These are phyloP conservation scores for Canavalia ensiformis DNA, from an alignment of 306 rosid genomes.

Conservation along the genomic window DNA sequence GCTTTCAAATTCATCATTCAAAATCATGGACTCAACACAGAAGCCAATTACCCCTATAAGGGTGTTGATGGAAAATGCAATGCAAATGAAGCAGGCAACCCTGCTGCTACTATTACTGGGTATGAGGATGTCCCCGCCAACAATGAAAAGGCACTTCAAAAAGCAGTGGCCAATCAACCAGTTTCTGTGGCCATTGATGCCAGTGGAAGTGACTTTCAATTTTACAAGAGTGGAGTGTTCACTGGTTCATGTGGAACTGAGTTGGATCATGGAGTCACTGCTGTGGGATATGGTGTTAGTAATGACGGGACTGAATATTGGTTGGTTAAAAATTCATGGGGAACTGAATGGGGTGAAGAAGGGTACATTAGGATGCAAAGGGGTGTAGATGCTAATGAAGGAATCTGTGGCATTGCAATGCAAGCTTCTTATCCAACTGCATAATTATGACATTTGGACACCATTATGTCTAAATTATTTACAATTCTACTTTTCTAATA, in stretches of 20 bases:
- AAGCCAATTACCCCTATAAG: conserved; percentile 49
- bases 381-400: conserved; percentile 51
- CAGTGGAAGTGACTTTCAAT: conserved; percentile 47
- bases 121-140: conserved; percentile 56
- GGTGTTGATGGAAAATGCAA: conserved; percentile 51
- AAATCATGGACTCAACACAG: conserved; percentile 53
- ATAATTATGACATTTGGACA: neutral
- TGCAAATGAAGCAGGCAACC: conserved; percentile 1
- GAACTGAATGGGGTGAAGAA: conserved; percentile 60
- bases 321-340: conserved; percentile 67
- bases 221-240: conserved; percentile 56
- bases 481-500: too few species aligned
- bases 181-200: conserved; percentile 64
- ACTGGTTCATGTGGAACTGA: conserved; percentile 57
- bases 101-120: conserved; percentile 43
- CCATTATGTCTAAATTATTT: neutral
- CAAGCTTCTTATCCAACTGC: conserved; percentile 58
- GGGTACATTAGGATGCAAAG: conserved; percentile 62
- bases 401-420: conserved; percentile 63
- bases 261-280: conserved; percentile 61
- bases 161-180: conserved; percentile 55
- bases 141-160: conserved; percentile 47
- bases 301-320: conserved; percentile 59
- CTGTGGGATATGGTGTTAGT: conserved; percentile 53
- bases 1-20: conserved; percentile 59